Percentiles rank a stretch among this genome's conserved stretches.
Evolutionary conservation across 495 filamentous ascomycete species (phyloP).

Genomic region (Hypoxylon lienhwacheense): DNA sequence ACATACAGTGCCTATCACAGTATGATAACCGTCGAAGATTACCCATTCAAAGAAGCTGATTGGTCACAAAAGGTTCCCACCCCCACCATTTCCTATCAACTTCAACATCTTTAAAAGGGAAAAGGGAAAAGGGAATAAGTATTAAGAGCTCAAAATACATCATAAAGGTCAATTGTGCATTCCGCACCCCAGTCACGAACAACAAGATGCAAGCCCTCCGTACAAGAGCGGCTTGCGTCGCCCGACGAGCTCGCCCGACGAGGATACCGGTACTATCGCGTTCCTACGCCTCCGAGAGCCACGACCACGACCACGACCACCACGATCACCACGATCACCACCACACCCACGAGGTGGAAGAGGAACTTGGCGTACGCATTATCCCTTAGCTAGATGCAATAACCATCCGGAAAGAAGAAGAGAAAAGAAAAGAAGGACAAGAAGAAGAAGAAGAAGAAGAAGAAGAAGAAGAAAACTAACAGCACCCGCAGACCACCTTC

Average conservation of each 20-base stretch:
- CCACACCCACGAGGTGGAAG: slow-evolving; percentile 41
- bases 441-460: not conserved
- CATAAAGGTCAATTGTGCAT: slow-evolving; percentile 34
- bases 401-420: no score
- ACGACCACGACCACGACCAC: slow-evolving; percentile 18
- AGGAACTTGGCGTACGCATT: slow-evolving; percentile 49
- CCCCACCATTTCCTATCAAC: slow-evolving; percentile 32
- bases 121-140: slow-evolving; percentile 11
- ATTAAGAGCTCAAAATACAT: slow-evolving; percentile 14
- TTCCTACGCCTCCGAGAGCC: slow-evolving; percentile 50
- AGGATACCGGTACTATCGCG: slow-evolving; percentile 37
- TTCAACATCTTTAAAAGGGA: slow-evolving; percentile 18
- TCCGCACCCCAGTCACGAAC: slow-evolving; percentile 18
- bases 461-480: not conserved
- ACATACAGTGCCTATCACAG: slow-evolving; percentile 10
- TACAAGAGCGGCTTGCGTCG: slow-evolving; percentile 44
- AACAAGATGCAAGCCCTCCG: slow-evolving; percentile 50
- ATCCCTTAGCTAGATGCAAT: not conserved
- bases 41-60: slow-evolving; percentile 18
- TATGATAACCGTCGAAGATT: no score
- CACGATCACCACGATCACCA: slow-evolving; percentile 30
- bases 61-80: slow-evolving; percentile 3
- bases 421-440: not conserved
- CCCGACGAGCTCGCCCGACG: slow-evolving; percentile 41
- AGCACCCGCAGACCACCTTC: slow-evolving; percentile 39